Evolutionary conservation across 768 basidiomycete genomes (phyloP), one percentile per base, ranked within the genome.

Genomic region (Multifurca ochricompacta): DNA sequence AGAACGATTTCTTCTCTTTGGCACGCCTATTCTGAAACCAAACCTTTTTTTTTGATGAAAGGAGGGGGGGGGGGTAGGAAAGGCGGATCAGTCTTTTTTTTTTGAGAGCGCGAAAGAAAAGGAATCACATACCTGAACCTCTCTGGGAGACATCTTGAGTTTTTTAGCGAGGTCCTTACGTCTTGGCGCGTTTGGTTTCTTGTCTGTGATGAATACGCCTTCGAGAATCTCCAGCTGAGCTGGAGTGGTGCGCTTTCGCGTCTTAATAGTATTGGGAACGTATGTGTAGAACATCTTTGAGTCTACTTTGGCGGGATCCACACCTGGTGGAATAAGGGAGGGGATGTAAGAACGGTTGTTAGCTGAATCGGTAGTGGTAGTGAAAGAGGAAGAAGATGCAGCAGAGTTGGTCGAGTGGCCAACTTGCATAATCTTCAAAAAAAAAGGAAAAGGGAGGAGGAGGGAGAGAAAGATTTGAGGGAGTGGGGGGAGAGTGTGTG

Each of bases 11-110:
- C 68, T 92, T 92, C 67, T 88, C 87, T 69, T 92, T 92, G 48
- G 90, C 90, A 52, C 90, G 85, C 53, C 88, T 76, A 67, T 92
- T 92, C 70, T 92, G 89, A 68, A 91, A 91, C 89, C 88, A 90
- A 23, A 91, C 94, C 81, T 95, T 14, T 37, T 45, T 19, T 19
- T 16, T 14, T 31, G 35, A 21, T 1, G 56, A 58, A 50, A 63
- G 47, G 52, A 48, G 46, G 53, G 36, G 27, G 16, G 30, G 19
- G 41, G 50, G 50, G 8, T 27, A 2, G 31, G 35, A 34, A 21
- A 43, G 37, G 27, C 40, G 19, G 37, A 32, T n/a, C n/a, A n/a
- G n/a, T n/a, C n/a, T n/a, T n/a, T n/a, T n/a, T n/a, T n/a, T n/a
- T n/a, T n/a, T n/a, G n/a, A n/a, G n/a, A n/a, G n/a, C n/a, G n/a